Evolutionary conservation across 768 basidiomycete genomes (phyloP), one percentile per base, ranked within the genome.

Genomic region (Roridomyces roridus): DNA sequence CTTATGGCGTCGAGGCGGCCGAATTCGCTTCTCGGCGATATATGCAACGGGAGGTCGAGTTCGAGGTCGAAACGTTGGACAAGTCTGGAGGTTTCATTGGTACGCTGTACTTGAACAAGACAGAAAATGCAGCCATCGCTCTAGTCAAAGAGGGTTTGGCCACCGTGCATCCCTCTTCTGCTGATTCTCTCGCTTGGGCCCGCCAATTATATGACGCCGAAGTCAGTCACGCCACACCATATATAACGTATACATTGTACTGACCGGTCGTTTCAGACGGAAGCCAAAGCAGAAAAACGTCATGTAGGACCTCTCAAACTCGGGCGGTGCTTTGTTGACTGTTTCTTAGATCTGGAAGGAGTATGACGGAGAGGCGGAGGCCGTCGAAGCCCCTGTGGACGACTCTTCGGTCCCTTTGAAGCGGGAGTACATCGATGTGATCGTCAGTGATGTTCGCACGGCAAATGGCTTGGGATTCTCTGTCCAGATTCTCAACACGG

Each of bases 41-140:
- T 69, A 89, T 98, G 89, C 96, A 99, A 71, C 86, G 96, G 25
- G 96, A 99, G 67, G 87, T 94, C 6, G 96, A 99, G 71, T 87
- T 98, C 56, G 91, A 93, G 64, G 87, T 98, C 42, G 93, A 96
- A 55, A 82, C 83, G 15, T 85, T 89, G 15, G 96, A 99, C 77
- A 98, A 97, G 74, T 88, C 90, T 5, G 96, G 96, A 35, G 97
- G 97, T 4, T 98, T 96, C 73, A 96, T 98, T 62, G 96, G 96
- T 14, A 74, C 89, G 1, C 79, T 98, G 51, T 96, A 89, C 71
- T 52, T 91, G 63, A 90, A 91, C 72, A 96, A 94, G 69, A 86
- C 81, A 1, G 89, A 92, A 62, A 98, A 97, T 71, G 90, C 82
- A 36, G 97, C 95, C 2, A 77, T 95, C 35, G 73, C 85, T n/a